Evolutionary conservation across 2,329 filamentous ascomycete species (phyloP).

Genomic region (Penicillium sp.): DNA sequence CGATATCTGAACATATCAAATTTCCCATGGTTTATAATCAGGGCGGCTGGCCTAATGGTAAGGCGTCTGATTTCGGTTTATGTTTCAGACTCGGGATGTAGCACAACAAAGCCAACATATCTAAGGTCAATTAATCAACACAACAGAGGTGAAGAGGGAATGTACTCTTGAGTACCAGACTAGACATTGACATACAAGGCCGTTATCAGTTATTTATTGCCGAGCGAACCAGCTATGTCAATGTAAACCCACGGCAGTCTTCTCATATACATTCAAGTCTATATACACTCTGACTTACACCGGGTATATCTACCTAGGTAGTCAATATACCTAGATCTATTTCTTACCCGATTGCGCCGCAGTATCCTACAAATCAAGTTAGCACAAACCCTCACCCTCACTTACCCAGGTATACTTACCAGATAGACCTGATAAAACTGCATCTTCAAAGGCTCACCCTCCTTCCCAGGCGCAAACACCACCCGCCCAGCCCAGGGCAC

Average conservation of each 20-base stretch:
- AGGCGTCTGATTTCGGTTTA: too few species aligned
- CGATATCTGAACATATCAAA: too few species aligned
- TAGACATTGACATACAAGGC: neutral
- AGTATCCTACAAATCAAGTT: slow-evolving; percentile 26
- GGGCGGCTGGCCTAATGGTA: too few species aligned
- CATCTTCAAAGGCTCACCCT: slow-evolving; percentile 29
- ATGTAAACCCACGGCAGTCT: neutral
- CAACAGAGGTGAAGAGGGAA: too few species aligned
- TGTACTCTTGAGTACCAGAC: too few species aligned
- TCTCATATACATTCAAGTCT: slow-evolving; percentile 1
- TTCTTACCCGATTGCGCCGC: slow-evolving; percentile 34
- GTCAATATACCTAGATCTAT: slow-evolving; percentile 11
- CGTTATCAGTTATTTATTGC: neutral
- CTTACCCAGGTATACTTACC: slow-evolving; percentile 22
- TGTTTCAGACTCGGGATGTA: too few species aligned
- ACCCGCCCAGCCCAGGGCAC: slow-evolving; percentile 37
- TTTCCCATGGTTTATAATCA: too few species aligned
- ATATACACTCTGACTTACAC: neutral
- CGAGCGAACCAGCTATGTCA: neutral
- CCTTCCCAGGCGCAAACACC: slow-evolving; percentile 27
- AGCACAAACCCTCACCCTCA: slow-evolving; percentile 5
- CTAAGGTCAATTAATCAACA: too few species aligned
- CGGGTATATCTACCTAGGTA: too few species aligned
- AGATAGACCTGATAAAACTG: slow-evolving; percentile 40
- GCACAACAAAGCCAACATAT: too few species aligned